Conservation (phyloP, 1,284 basidiomycete genomes). For the Schizopora paradoxa region DNA sequence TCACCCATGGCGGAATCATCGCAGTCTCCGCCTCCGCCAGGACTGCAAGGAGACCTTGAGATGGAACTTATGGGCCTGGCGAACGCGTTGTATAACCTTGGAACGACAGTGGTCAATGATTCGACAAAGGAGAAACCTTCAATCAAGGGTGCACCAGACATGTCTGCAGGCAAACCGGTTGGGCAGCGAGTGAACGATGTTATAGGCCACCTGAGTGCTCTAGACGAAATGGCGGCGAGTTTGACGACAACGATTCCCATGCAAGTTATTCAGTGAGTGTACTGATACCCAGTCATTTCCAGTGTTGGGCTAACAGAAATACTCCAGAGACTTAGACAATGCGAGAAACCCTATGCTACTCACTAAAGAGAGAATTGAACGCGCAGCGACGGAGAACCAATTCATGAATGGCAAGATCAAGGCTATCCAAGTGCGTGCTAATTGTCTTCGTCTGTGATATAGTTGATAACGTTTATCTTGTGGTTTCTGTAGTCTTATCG, state of each 20-base stretch:
- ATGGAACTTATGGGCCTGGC: slow-evolving; percentile 69
- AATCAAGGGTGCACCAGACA: slow-evolving; percentile 23
- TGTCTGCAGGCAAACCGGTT: slow-evolving; percentile 11
- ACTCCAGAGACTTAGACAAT: slow-evolving; percentile 62
- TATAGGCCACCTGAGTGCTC: slow-evolving; percentile 50
- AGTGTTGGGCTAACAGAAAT: background rate
- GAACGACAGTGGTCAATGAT: slow-evolving; percentile 73
- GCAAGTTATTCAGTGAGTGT: slow-evolving; percentile 46
- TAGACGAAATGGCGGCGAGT: slow-evolving; percentile 61
- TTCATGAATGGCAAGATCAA: slow-evolving; percentile 86
- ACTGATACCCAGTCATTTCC: background rate
- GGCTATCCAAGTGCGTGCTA: slow-evolving; percentile 55
- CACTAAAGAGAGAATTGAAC: slow-evolving; percentile 70
- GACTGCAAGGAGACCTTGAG: slow-evolving; percentile 66
- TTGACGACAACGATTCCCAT: slow-evolving; percentile 61
- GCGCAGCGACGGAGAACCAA: slow-evolving; percentile 79
- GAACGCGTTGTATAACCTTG: slow-evolving; percentile 69
- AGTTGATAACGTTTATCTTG: background rate
- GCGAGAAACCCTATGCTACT: slow-evolving; percentile 73
- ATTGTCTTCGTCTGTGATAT: background rate
- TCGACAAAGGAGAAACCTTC: slow-evolving; percentile 66
- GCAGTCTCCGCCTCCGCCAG: slow-evolving; percentile 62
- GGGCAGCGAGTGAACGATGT: slow-evolving; percentile 48
- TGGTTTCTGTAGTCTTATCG: slow-evolving; percentile 46
- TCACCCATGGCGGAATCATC: slow-evolving; percentile 58